phyloP scores from a whole-genome alignment of 2,329 filamentous ascomycete genomes.

The Clathrospora elynae region DNA sequence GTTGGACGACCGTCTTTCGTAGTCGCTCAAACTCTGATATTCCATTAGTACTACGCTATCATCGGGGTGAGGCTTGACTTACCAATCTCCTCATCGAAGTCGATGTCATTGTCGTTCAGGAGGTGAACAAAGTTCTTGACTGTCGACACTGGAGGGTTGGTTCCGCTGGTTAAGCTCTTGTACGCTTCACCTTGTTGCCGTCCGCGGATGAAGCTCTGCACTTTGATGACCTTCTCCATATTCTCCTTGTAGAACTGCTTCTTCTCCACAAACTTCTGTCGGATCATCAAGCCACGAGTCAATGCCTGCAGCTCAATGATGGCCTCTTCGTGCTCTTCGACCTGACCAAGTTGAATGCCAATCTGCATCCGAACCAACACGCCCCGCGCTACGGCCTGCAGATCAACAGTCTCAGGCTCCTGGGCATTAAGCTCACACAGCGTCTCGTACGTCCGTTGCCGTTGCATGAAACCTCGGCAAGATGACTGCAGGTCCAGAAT shows the following conservation, averaged over 20 bases:
- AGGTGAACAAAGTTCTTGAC: conserved; percentile 98
- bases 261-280: conserved; percentile 80
- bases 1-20: conserved; percentile 94
- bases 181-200: conserved; percentile 98
- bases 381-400: conserved; percentile 79
- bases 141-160: conserved; percentile 94
- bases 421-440: conserved; percentile 73
- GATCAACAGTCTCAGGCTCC: conserved; percentile 66
- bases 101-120: conserved; percentile 96
- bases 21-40: conserved; percentile 81
- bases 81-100: conserved; percentile 93
- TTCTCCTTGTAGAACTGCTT: conserved; percentile 89
- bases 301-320: conserved; percentile 76
- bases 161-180: conserved; percentile 93
- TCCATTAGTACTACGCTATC: conserved; percentile 23
- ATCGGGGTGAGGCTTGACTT: conserved; percentile 14
- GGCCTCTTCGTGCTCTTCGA: conserved; percentile 82
- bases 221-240: conserved; percentile 98
- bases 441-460: conserved; percentile 65
- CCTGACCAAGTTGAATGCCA: conserved; percentile 72
- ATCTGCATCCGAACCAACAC: conserved; percentile 78
- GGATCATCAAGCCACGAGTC: conserved; percentile 73
- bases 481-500: conserved; percentile 70
- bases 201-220: conserved; percentile 93
- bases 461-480: conserved; percentile 67